Conservation (phyloP, 129 eudicot genomes). For the Smallanthus sonchifolius region DNA sequence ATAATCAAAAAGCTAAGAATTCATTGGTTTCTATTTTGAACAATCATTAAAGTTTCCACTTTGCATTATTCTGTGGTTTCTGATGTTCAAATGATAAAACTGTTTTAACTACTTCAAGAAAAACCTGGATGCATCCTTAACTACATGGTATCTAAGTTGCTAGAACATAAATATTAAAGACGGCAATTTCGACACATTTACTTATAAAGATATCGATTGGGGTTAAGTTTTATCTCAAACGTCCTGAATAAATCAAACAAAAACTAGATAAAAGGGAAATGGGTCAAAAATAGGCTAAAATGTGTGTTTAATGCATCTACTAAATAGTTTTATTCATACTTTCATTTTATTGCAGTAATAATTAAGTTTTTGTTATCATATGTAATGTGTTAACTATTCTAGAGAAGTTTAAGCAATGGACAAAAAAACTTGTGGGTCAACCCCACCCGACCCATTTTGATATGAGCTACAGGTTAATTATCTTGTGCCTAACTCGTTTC, state of each 20-base stretch:
- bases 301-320: not conserved
- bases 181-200: not conserved
- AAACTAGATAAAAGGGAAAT: not conserved
- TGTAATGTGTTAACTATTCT: not conserved
- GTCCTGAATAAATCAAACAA: not conserved
- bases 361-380: not conserved
- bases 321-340: not conserved
- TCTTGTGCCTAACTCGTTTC: not conserved
- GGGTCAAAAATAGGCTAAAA: not conserved
- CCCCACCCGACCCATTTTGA: not conserved
- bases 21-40: not conserved
- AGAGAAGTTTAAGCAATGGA: not conserved
- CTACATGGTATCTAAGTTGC: slow-evolving; percentile 2
- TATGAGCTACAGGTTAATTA: not conserved
- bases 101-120: not conserved
- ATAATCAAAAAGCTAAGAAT: not conserved
- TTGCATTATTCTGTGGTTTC: not conserved
- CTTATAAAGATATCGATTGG: not conserved
- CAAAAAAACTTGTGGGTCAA: not conserved
- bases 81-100: not conserved
- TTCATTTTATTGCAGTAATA: not conserved
- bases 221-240: not conserved
- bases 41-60: not conserved
- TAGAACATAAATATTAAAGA: not conserved
- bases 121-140: slow-evolving; percentile 10